These are phyloP conservation scores for Talaromyces pinophilus DNA, from an alignment of 2,329 filamentous ascomycete species.

Conservation along the genomic window DNA sequence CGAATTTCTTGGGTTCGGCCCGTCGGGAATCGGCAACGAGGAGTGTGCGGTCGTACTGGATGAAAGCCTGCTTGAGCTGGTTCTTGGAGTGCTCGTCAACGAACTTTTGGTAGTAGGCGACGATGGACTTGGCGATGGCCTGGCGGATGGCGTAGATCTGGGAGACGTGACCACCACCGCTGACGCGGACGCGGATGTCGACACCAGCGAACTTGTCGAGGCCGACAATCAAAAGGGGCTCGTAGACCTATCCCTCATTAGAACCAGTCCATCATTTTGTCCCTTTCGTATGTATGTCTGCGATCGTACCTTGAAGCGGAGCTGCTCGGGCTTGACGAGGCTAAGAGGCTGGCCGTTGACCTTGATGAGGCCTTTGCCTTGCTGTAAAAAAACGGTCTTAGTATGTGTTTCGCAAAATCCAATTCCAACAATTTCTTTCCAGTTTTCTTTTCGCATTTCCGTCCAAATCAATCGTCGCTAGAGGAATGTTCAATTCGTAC, in stretches of 20 bases:
- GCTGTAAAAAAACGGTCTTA: conserved; percentile 46
- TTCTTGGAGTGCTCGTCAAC: conserved; percentile 99
- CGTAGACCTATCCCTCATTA: conserved; percentile 72
- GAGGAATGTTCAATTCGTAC: conserved; percentile 51
- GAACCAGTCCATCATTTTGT: conserved; percentile 1
- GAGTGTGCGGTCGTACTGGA: conserved; percentile 93
- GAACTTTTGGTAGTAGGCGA: conserved; percentile 99
- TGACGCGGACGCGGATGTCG: conserved; percentile 95
- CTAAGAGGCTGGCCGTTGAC: conserved; percentile 96
- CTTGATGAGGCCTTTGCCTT: conserved; percentile 90
- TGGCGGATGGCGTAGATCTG: conserved; percentile 99
- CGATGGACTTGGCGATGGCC: conserved; percentile 96
- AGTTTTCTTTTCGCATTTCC: neutral
- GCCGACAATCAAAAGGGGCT: conserved; percentile 94
- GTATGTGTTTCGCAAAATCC: conserved; percentile 11
- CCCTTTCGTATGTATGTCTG: neutral
- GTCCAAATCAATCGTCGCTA: conserved; percentile 13
- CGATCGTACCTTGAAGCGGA: conserved; percentile 84
- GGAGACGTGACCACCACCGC: conserved; percentile 95
- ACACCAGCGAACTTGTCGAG: conserved; percentile 96
- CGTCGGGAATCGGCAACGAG: conserved; percentile 99
- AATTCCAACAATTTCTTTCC: neutral
- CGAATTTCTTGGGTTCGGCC: conserved; percentile 96
- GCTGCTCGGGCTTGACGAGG: conserved; percentile 92
- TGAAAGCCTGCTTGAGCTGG: conserved; percentile 94